Conservation (phyloP, 192 early-diverging fungal species). For the Allomyces macrogynus region DNA sequence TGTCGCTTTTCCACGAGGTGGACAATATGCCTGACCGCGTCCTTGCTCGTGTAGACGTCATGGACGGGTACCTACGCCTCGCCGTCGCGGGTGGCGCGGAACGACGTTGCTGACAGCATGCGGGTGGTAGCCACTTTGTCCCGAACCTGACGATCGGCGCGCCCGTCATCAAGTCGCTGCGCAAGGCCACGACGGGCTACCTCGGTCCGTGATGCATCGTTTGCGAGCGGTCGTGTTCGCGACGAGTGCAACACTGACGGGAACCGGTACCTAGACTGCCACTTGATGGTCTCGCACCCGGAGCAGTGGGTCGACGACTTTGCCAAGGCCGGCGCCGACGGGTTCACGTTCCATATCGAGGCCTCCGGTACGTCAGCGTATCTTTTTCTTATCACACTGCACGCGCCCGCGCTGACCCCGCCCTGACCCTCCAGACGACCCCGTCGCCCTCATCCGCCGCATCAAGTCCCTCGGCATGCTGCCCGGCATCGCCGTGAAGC, state of each 20-base stretch:
- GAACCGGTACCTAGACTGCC: conserved; percentile 28
- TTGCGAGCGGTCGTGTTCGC: background rate
- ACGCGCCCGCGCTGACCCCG: background rate
- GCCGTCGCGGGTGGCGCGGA: too few relatives aligned
- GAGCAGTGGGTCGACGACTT: conserved; percentile 82
- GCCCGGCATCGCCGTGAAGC: conserved; percentile 81
- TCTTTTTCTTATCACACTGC: too few relatives aligned
- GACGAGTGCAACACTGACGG: background rate
- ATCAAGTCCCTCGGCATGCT: conserved; percentile 76
- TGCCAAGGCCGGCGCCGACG: conserved; percentile 64
- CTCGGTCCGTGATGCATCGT: conserved; percentile 29
- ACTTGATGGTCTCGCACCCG: conserved; percentile 41
- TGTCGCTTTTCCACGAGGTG: background rate
- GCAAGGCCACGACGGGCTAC: conserved; percentile 75
- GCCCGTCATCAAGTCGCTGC: conserved; percentile 68
- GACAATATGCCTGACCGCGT: background rate
- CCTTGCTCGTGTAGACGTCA: conserved; percentile 44
- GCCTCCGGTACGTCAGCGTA: conserved; percentile 46
- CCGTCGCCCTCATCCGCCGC: conserved; percentile 50
- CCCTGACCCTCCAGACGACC: conserved; percentile 18
- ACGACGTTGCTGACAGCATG: too few relatives aligned
- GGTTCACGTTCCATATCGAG: conserved; percentile 87
- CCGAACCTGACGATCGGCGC: conserved; percentile 91
- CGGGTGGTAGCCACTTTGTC: conserved; percentile 63
- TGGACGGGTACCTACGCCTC: conserved; percentile 54